These are phyloP conservation scores for Coniella lustricola DNA, from an alignment of 2,329 filamentous ascomycete species.

Conservation along the genomic window DNA sequence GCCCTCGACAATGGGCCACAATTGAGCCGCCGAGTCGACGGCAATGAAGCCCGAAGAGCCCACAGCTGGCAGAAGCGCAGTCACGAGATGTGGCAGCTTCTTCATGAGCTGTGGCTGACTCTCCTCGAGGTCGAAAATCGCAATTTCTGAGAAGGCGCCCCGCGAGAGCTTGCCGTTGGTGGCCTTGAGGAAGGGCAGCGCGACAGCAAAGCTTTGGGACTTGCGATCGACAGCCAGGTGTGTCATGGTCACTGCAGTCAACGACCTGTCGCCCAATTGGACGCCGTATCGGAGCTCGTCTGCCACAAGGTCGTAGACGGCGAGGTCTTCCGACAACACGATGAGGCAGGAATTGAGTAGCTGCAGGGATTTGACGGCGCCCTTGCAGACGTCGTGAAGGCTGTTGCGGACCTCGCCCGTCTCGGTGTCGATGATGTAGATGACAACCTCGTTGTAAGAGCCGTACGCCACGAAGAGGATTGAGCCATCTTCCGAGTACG, in stretches of 20 bases:
- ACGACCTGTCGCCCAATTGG: conserved; percentile 40
- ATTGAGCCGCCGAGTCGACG: conserved; percentile 67
- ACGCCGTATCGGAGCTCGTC: conserved; percentile 66
- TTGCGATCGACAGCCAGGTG: conserved; percentile 65
- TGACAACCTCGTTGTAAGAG: conserved; percentile 47
- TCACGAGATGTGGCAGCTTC: conserved; percentile 50
- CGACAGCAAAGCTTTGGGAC: conserved; percentile 60
- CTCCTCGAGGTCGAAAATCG: conserved; percentile 59
- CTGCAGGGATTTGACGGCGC: conserved; percentile 58
- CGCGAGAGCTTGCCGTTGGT: conserved; percentile 20
- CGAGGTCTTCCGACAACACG: conserved; percentile 63
- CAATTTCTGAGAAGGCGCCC: conserved; percentile 45
- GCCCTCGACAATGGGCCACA: conserved; percentile 57
- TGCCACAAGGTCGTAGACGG: conserved; percentile 77
- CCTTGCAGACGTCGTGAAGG: conserved; percentile 60
- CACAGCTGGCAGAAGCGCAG: conserved; percentile 58
- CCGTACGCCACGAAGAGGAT: conserved; percentile 65
- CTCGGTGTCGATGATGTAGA: conserved; percentile 70
- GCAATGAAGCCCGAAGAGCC: conserved; percentile 65
- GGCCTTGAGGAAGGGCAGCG: conserved; percentile 34
- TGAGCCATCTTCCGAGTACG: conserved; percentile 80
- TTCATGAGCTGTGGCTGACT: conserved; percentile 53
- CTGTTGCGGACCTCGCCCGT: conserved; percentile 60
- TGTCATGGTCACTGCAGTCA: conserved; percentile 38
- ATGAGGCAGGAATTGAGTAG: conserved; percentile 71